phyloP scores from a whole-genome alignment of 805 yeast genomes.

The Wickerhamomyces rabaulensis region DNA sequence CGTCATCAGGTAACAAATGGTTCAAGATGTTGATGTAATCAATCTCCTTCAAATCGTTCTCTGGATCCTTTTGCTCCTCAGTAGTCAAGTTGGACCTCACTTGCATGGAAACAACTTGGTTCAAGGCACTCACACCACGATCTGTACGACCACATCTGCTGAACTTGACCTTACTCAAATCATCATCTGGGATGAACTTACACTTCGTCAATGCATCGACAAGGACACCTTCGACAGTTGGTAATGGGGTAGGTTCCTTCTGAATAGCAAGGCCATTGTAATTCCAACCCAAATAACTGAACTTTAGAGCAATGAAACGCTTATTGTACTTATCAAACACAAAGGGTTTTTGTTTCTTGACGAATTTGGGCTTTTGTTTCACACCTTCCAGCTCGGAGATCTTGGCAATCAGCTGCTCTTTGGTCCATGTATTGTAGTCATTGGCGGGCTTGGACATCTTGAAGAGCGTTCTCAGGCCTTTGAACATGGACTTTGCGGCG shows the following conservation, averaged over 20 bases:
- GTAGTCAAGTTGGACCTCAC: conserved; percentile 63
- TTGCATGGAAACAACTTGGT: conserved; percentile 80
- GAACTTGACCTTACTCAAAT: conserved; percentile 61
- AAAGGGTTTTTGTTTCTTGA: conserved; percentile 38
- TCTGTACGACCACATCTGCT: conserved; percentile 95
- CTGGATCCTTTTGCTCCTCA: conserved; percentile 57
- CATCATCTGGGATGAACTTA: conserved; percentile 54
- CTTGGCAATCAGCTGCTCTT: conserved; percentile 53
- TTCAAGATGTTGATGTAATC: conserved; percentile 75
- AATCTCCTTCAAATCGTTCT: conserved; percentile 60
- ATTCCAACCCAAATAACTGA: conserved; percentile 92
- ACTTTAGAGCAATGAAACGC: conserved; percentile 71
- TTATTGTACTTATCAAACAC: conserved; percentile 60
- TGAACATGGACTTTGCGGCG: neutral
- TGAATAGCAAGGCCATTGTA: conserved; percentile 89
- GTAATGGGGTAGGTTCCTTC: conserved; percentile 66
- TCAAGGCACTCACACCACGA: conserved; percentile 95
- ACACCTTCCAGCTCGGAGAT: conserved; percentile 49
- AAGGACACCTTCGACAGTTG: conserved; percentile 80
- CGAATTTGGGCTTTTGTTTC: conserved; percentile 5
- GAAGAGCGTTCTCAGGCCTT: neutral
- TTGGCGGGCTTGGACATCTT: conserved; percentile 5
- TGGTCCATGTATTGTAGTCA: conserved; percentile 58
- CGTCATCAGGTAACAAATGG: conserved; percentile 73
- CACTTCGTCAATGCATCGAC: conserved; percentile 67